phyloP scores from a whole-genome alignment of 2,329 filamentous ascomycete species.

The Colletotrichum lindemuthianum region DNA sequence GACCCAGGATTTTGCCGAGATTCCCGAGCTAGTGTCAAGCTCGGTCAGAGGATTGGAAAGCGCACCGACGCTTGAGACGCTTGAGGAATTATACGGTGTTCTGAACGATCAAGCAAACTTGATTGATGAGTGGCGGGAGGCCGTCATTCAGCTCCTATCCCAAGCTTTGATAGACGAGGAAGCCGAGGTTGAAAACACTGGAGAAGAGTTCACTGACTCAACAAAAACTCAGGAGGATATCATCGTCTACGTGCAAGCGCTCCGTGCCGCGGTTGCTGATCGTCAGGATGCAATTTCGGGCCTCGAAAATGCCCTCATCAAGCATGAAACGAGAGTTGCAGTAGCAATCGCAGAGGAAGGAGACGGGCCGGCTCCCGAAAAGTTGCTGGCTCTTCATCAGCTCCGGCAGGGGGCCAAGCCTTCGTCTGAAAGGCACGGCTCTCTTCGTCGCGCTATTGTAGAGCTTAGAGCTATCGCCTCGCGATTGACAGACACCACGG shows the following conservation, averaged over 20 bases:
- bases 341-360: conserved; percentile 68
- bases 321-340: conserved; percentile 75
- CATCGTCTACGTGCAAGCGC: conserved; percentile 83
- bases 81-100: conserved; percentile 71
- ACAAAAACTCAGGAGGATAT: conserved; percentile 89
- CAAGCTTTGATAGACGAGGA: conserved; percentile 87
- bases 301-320: conserved; percentile 77
- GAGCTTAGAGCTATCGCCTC: conserved; percentile 75
- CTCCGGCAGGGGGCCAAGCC: conserved; percentile 61
- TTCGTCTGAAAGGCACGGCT: conserved; percentile 53
- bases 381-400: conserved; percentile 61
- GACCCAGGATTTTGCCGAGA: conserved; percentile 66
- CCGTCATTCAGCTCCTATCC: conserved; percentile 76
- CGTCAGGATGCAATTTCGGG: conserved; percentile 81
- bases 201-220: conserved; percentile 90
- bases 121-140: conserved; percentile 79
- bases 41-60: conserved; percentile 77
- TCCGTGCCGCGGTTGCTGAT: conserved; percentile 82
- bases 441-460: conserved; percentile 78
- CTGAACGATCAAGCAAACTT: conserved; percentile 78
- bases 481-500: conserved; percentile 62
- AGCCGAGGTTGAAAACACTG: conserved; percentile 76
- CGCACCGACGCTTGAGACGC: conserved; percentile 69
- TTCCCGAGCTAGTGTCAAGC: conserved; percentile 66
- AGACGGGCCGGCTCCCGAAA: conserved; percentile 77